Conservation (phyloP, 2,329 filamentous ascomycete genomes). For the Cladophialophora immunda region DNA sequence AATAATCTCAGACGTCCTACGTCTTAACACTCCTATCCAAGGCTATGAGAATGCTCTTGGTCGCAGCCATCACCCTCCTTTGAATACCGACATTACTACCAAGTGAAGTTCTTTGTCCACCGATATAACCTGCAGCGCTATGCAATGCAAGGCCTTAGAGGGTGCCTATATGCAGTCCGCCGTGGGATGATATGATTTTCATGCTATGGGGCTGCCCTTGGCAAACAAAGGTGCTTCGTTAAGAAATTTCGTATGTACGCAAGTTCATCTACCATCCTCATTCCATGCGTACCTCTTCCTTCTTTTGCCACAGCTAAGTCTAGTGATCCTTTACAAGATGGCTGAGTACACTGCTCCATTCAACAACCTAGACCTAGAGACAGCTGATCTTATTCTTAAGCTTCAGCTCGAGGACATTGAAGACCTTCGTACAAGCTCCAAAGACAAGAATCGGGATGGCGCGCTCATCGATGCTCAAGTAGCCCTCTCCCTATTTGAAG, state of each 20-base stretch:
- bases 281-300: background rate
- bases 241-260: background rate
- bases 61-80: background rate
- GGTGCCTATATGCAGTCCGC: background rate
- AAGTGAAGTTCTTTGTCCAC: background rate
- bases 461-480: conserved; percentile 22
- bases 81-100: background rate
- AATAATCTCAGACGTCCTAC: background rate
- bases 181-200: background rate
- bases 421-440: conserved; percentile 31
- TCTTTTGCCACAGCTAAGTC: background rate
- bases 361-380: conserved; percentile 18
- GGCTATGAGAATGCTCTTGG: background rate
- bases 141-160: background rate
- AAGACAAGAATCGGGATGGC: conserved; percentile 34
- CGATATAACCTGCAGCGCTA: background rate
- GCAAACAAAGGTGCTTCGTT: background rate
- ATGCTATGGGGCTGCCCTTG: background rate
- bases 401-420: conserved; percentile 39
- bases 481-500: conserved; percentile 33
- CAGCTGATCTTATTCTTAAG: conserved; percentile 38
- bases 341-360: background rate
- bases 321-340: background rate
- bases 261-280: background rate
- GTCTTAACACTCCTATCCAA: background rate